phyloP scores from a whole-genome alignment of 2,329 filamentous ascomycete genomes.

The Fusarium praegraminearum region DNA sequence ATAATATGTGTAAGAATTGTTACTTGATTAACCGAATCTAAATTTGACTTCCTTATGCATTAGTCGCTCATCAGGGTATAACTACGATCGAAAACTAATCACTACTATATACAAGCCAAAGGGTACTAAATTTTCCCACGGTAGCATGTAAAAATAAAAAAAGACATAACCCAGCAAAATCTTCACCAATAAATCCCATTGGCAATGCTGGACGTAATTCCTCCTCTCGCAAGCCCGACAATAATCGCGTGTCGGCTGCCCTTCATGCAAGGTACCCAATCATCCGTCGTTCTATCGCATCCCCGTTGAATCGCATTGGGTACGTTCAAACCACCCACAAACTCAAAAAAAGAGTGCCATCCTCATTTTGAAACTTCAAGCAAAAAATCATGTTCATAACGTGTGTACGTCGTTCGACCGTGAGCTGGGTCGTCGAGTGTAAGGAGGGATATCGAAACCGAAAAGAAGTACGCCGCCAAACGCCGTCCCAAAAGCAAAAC shows the following conservation, averaged over 20 bases:
- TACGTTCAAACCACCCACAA: constrained; percentile 17
- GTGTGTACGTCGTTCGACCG: constrained; percentile 48
- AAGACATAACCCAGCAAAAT: constrained; percentile 38
- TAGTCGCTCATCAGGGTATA: constrained; percentile 55
- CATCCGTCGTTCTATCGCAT: constrained; percentile 32
- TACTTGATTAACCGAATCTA: constrained; percentile 42
- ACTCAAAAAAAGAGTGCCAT: constrained; percentile 36
- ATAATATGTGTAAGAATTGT: not conserved
- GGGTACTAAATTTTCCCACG: constrained; percentile 21
- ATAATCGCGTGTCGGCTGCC: constrained; percentile 41
- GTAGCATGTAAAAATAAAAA: constrained; percentile 40
- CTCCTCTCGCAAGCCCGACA: constrained; percentile 28
- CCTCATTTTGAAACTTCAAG: constrained; percentile 33
- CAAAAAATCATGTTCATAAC: constrained; percentile 46
- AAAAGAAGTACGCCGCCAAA: constrained; percentile 46
- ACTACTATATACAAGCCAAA: constrained; percentile 48
- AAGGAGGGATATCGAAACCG: constrained; percentile 48
- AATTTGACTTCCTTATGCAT: constrained; percentile 48
- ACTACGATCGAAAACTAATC: constrained; percentile 52
- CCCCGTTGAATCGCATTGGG: constrained; percentile 14
- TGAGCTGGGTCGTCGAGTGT: constrained; percentile 45
- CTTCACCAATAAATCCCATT: constrained; percentile 35
- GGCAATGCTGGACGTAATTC: constrained; percentile 27
- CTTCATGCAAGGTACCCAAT: constrained; percentile 34
- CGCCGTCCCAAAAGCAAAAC: constrained; percentile 43